A percentile compares a stretch with the other conserved stretches of the same genome.
phyloP scores from a whole-genome alignment of 495 filamentous ascomycete species.

The Patellaria atrata region DNA sequence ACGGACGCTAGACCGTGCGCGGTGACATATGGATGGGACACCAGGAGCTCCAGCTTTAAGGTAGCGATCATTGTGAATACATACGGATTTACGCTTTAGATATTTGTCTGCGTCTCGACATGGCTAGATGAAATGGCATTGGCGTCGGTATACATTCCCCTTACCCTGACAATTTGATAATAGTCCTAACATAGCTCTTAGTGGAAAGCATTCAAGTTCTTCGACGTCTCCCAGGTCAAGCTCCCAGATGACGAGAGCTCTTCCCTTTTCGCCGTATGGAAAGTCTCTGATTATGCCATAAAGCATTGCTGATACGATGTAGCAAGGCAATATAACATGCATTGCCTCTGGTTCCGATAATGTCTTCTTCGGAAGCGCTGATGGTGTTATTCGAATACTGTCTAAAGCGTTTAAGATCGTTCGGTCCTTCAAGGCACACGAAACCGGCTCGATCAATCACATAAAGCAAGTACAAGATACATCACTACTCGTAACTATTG shows the following conservation, averaged over 20 bases:
- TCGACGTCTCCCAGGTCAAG: conserved; percentile 79
- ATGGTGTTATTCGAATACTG: conserved; percentile 75
- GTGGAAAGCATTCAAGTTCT: conserved; percentile 99
- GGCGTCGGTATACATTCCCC: conserved; percentile 23
- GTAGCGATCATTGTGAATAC: background rate
- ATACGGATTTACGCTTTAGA: background rate
- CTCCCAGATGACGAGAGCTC: conserved; percentile 57
- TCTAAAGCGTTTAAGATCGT: conserved; percentile 76
- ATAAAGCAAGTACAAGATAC: conserved; percentile 90
- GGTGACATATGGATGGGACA: too few species aligned
- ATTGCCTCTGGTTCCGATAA: conserved; percentile 80
- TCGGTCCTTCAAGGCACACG: conserved; percentile 73
- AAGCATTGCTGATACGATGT: conserved; percentile 27
- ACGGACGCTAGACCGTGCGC: too few species aligned
- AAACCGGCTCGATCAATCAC: conserved; percentile 69
- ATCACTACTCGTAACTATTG: conserved; percentile 69
- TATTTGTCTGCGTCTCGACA: background rate
- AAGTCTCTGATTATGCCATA: conserved; percentile 26
- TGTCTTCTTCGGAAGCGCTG: conserved; percentile 72
- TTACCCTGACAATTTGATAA: background rate
- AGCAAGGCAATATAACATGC: conserved; percentile 46
- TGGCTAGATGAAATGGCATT: conserved; percentile 19
- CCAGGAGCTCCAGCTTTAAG: too few species aligned
- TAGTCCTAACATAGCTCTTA: conserved; percentile 26
- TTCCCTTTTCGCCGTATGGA: conserved; percentile 45